These are phyloP conservation scores for Phytophthora sp. DNA, from an alignment of 352 stramenopile genomes.

Conservation along the genomic window DNA sequence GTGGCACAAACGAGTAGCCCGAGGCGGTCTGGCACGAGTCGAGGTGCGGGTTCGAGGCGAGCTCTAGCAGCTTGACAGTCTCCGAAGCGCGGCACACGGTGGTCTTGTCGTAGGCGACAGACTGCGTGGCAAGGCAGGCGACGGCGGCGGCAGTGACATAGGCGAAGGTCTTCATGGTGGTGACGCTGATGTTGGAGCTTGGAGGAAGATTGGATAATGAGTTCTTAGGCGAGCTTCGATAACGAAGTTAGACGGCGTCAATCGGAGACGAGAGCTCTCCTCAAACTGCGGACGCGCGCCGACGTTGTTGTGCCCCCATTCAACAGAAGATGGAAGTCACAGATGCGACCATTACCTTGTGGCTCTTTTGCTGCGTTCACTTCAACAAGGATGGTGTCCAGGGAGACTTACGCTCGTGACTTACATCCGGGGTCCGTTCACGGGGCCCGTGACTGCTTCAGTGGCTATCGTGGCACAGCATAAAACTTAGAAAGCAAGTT, in stretches of 20 bases:
- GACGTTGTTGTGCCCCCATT: slow-evolving; percentile 5
- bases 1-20: slow-evolving; percentile 44
- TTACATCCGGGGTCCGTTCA: too few relatives aligned
- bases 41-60: slow-evolving; percentile 32
- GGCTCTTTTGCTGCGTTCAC: slow-evolving; percentile 7
- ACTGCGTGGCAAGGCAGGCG: slow-evolving; percentile 36
- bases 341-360: too few relatives aligned
- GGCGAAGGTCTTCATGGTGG: slow-evolving; percentile 50
- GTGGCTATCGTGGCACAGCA: slow-evolving; percentile 22
- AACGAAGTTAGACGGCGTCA: background rate
- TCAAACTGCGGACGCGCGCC: slow-evolving; percentile 15
- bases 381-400: slow-evolving; percentile 22
- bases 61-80: slow-evolving; percentile 37
- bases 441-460: too few relatives aligned
- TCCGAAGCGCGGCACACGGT: slow-evolving; percentile 37
- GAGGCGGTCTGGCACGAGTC: slow-evolving; percentile 34
- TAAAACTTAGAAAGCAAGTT: slow-evolving; percentile 22
- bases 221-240: background rate
- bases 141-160: slow-evolving; percentile 26
- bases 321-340: too few relatives aligned
- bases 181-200: slow-evolving; percentile 44
- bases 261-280: background rate
- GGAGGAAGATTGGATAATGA: slow-evolving; percentile 50
- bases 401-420: background rate
- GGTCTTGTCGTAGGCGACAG: slow-evolving; percentile 38